phyloP scores from a whole-genome alignment of 169 alveolate species.

The Cryptosporidium ryanae region DNA sequence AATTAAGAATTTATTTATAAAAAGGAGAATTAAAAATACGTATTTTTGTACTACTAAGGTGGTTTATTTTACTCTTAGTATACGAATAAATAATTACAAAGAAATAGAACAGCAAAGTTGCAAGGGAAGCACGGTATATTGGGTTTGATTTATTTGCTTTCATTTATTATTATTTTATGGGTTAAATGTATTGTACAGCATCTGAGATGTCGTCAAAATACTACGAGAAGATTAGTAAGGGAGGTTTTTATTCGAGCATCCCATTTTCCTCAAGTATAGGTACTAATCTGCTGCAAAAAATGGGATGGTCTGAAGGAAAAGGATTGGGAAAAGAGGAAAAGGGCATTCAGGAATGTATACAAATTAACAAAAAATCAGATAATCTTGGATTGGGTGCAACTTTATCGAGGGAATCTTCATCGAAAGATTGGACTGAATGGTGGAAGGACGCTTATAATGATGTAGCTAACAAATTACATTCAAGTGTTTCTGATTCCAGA shows the following conservation, averaged over 20 bases:
- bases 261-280: slow-evolving; percentile 38
- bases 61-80: too few species aligned
- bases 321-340: slow-evolving; percentile 63
- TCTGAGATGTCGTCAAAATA: slow-evolving; percentile 33
- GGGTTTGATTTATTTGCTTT: too few species aligned
- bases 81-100: too few species aligned
- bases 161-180: too few species aligned
- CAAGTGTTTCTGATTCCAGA: slow-evolving; percentile 37
- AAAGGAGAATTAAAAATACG: too few species aligned
- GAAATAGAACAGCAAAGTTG: too few species aligned
- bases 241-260: not conserved
- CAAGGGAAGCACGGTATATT: too few species aligned
- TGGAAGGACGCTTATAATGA: slow-evolving; percentile 70
- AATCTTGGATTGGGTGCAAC: slow-evolving; percentile 63
- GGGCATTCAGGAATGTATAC: slow-evolving; percentile 63
- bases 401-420: not conserved
- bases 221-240: slow-evolving; percentile 28
- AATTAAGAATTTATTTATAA: too few species aligned
- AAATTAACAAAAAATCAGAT: slow-evolving; percentile 29
- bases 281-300: slow-evolving; percentile 10
- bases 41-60: too few species aligned
- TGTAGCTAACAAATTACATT: slow-evolving; percentile 35
- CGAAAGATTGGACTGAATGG: slow-evolving; percentile 57
- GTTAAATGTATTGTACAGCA: too few species aligned
- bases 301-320: slow-evolving; percentile 62